Percentiles rank a stretch among this genome's conserved stretches.
These are phyloP conservation scores for Glonium stellatum DNA, from an alignment of 495 filamentous ascomycete genomes.

Conservation along the genomic window DNA sequence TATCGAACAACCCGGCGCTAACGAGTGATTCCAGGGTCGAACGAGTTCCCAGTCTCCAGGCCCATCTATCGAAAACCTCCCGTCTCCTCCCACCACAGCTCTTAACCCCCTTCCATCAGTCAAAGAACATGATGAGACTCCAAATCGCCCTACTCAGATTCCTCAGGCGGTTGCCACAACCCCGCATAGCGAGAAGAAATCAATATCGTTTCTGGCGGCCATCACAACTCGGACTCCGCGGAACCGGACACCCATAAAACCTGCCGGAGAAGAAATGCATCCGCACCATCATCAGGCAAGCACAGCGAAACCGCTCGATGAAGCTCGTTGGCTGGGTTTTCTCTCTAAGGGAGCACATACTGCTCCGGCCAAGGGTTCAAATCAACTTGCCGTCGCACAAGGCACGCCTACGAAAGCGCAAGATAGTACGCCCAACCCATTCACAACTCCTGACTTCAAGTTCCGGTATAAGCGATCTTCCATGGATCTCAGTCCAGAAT, in stretches of 20 bases:
- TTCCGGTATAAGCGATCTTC: slow-evolving; percentile 59
- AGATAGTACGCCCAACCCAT: slow-evolving; percentile 1
- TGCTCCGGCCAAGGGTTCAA: slow-evolving; percentile 30
- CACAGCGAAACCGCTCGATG: slow-evolving; percentile 34
- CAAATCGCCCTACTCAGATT: neutral
- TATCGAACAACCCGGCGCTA: too few species aligned
- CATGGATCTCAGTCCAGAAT: slow-evolving; percentile 57
- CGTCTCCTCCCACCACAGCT: neutral
- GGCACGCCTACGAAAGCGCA: slow-evolving; percentile 30
- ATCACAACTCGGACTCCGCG: slow-evolving; percentile 29
- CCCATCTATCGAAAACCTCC: neutral
- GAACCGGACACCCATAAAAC: slow-evolving; percentile 31
- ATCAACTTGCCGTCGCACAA: slow-evolving; percentile 20
- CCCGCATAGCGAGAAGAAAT: slow-evolving; percentile 2
- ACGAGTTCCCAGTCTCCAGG: neutral
- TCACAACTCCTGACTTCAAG: slow-evolving; percentile 53
- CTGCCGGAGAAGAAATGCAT: slow-evolving; percentile 35
- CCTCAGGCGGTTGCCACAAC: neutral
- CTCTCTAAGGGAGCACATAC: slow-evolving; percentile 31
- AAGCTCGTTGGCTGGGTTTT: slow-evolving; percentile 38
- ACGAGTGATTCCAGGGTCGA: too few species aligned
- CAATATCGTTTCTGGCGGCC: slow-evolving; percentile 4
- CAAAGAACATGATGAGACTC: slow-evolving; percentile 2
- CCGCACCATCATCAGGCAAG: slow-evolving; percentile 33
- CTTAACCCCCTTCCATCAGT: neutral